phyloP scores from a whole-genome alignment of 164 flowering plant genomes.

The Platanus orientalis region DNA sequence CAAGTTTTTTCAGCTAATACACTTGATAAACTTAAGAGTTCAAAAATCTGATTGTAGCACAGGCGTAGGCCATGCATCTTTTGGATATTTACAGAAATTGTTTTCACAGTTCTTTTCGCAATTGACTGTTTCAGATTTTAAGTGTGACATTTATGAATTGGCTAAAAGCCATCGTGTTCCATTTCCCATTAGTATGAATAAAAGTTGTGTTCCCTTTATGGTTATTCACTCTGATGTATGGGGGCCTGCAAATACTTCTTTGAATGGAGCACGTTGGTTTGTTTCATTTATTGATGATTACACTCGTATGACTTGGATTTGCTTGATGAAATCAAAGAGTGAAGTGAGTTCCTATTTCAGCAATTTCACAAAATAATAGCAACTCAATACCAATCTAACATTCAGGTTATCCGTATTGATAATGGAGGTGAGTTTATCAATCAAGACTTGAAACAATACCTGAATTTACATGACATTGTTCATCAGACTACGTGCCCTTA shows the following conservation, averaged over 20 bases:
- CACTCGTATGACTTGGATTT: constrained; percentile 11
- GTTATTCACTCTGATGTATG: constrained; percentile 17
- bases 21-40: background rate
- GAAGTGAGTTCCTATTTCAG: constrained; percentile 7
- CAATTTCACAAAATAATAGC: constrained; percentile 5
- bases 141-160: constrained; percentile 11
- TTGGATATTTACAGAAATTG: constrained; percentile 20
- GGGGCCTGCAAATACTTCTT: constrained; percentile 6
- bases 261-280: constrained; percentile 12
- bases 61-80: constrained; percentile 13
- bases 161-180: constrained; percentile 9
- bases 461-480: constrained; percentile 11
- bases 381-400: background rate
- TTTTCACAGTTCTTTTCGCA: constrained; percentile 8
- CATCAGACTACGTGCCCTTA: constrained; percentile 15
- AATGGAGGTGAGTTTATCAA: constrained; percentile 12
- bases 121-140: background rate
- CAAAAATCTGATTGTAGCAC: constrained; percentile 16
- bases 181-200: constrained; percentile 8
- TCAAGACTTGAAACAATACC: background rate
- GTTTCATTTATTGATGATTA: constrained; percentile 16
- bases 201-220: constrained; percentile 13
- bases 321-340: constrained; percentile 11
- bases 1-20: background rate
- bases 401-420: background rate